phyloP scores from a whole-genome alignment of 257 asterid species.

The Henckelia pumila region DNA sequence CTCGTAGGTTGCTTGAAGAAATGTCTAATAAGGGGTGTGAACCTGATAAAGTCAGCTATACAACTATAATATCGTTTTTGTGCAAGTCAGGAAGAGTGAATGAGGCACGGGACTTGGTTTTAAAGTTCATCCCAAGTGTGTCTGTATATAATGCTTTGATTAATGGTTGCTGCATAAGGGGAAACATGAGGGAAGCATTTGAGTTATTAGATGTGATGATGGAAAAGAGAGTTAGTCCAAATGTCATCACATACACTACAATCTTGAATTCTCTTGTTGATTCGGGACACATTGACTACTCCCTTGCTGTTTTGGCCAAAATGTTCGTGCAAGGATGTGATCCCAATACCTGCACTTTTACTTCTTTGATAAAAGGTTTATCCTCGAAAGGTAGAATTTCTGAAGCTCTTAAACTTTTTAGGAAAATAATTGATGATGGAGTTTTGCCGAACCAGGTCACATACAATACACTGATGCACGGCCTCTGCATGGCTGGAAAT shows the following conservation, averaged over 20 bases:
- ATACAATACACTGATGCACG: constrained; percentile 62
- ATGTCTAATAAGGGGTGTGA: constrained; percentile 80
- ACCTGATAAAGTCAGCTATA: constrained; percentile 80
- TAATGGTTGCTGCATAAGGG: constrained; percentile 56
- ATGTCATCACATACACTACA: constrained; percentile 63
- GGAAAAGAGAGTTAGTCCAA: constrained; percentile 48
- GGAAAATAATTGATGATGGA: constrained; percentile 50
- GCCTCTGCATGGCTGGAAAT: constrained; percentile 64
- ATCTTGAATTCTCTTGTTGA: constrained; percentile 51
- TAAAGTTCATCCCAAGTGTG: constrained; percentile 41
- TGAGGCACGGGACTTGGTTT: constrained; percentile 63
- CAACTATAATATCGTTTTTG: constrained; percentile 71
- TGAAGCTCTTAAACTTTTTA: constrained; percentile 63
- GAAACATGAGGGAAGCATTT: constrained; percentile 46
- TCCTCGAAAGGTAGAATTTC: constrained; percentile 42
- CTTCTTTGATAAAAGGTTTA: constrained; percentile 75
- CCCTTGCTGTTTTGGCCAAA: constrained; percentile 60
- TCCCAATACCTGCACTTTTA: constrained; percentile 69
- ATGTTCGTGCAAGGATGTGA: constrained; percentile 67
- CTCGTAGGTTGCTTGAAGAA: constrained; percentile 70
- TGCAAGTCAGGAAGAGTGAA: constrained; percentile 57
- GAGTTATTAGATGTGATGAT: constrained; percentile 60
- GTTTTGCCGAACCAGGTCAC: constrained; percentile 65
- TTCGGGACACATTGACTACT: constrained; percentile 45
- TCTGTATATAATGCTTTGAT: constrained; percentile 72